Base-by-base conservation (phyloP, 129 eudicot species). In the Glebionis coronaria region DNA sequence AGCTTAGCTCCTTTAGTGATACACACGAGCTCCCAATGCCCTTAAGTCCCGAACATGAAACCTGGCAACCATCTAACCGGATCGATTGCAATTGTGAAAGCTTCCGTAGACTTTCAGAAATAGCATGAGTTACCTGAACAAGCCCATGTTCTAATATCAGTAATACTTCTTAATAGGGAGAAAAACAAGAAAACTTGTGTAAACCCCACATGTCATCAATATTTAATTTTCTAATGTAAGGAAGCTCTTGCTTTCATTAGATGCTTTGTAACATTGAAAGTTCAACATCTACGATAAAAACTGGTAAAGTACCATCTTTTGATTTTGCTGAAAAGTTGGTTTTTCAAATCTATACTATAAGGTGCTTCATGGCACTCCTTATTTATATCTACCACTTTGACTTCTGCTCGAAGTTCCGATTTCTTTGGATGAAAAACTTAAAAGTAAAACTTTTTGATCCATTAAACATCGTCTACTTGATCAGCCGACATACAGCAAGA, bases 31-130 rank as follows among this genome's bases (percentile, higher is more conserved):
- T 84, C 31, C 87, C 99, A 68, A 94, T 87, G 65, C 94, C 84
- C 61, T 81, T 83, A 42, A 94, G 84, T 25, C 99, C 99, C 35
- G 82, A 79, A 78, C 84, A 79, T 28, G 93, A 82, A 53, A 94
- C 88, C 40, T 75, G 81, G 62, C 95, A 87, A 69, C 97, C 97
- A 69, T 94, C 99, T 76, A 94, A 70, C 54, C 87, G 92, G 20
- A 94, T 74, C 13, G 87, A 82, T 50, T 90, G 94, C 84, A 94
- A 56, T 67, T 55, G 81, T 3, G 90, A 81, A 55, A 87, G 92
- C 75, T 76, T 90, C 62, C 83, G 90, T 83, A 94, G 78, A 72
- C 88, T 87, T 63, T 78, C 80, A 31, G 87, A 93, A 79, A 89
- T 78, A 73, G 85, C 87, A 78, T 65, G 80, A 64, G 88, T 91